phyloP scores from a whole-genome alignment of 495 filamentous ascomycete species.

The Aeminium ludgeri region DNA sequence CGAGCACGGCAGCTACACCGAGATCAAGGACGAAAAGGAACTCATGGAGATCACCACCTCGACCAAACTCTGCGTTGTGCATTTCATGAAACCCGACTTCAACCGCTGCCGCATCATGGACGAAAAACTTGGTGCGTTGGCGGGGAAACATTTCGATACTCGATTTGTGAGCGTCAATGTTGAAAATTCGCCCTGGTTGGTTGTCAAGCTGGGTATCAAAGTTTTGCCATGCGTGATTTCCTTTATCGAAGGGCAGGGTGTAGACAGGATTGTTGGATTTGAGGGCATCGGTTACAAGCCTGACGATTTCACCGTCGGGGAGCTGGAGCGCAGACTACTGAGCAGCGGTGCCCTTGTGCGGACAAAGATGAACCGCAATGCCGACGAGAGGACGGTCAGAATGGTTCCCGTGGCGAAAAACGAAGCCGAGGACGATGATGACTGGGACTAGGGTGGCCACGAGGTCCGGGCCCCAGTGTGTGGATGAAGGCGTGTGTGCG shows the following conservation, averaged over 20 bases:
- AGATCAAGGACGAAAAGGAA: conserved; percentile 46
- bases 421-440: conserved; percentile 24
- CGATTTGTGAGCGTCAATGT: conserved; percentile 54
- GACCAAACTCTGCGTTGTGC: conserved; percentile 46
- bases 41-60: conserved; percentile 54
- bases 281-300: conserved; percentile 46
- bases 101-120: conserved; percentile 56
- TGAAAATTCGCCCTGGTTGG: conserved; percentile 55
- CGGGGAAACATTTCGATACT: conserved; percentile 48
- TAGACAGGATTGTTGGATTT: conserved; percentile 58
- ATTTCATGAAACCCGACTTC: conserved; percentile 66
- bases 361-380: conserved; percentile 33
- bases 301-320: conserved; percentile 44
- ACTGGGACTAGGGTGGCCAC: no score
- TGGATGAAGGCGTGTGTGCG: no score
- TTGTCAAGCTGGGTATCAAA: conserved; percentile 49
- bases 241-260: conserved; percentile 49
- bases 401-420: conserved; percentile 20
- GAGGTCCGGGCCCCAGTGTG: no score
- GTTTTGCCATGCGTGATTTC: conserved; percentile 62
- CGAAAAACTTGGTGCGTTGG: conserved; percentile 41
- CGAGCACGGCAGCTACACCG: conserved; percentile 35
- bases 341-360: conserved; percentile 40
- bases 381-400: conserved; percentile 15
- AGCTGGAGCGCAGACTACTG: conserved; percentile 48